phyloP scores from a whole-genome alignment of 805 yeast species.

The Brettanomyces nanus region DNA sequence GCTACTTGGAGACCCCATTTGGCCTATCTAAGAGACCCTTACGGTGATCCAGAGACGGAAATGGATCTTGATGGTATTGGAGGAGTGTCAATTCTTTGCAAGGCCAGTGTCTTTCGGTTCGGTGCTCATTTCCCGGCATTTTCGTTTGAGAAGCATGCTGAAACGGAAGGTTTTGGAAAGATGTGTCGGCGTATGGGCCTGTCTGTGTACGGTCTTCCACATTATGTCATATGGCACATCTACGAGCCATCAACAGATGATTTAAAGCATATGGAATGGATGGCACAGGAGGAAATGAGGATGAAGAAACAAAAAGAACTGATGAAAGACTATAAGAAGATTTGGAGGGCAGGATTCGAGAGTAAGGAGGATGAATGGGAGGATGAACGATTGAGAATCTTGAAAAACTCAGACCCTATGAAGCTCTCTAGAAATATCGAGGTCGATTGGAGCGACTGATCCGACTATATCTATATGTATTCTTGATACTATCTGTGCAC shows the following conservation, averaged over 20 bases:
- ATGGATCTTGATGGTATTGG: conserved; percentile 96
- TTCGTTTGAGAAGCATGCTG: conserved; percentile 93
- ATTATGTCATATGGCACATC: conserved; percentile 93
- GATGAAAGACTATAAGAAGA: conserved; percentile 56
- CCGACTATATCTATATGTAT: neutral
- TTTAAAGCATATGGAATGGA: conserved; percentile 74
- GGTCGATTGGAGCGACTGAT: conserved; percentile 52
- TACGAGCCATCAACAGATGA: conserved; percentile 95
- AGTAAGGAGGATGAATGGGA: conserved; percentile 70
- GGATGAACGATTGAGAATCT: conserved; percentile 57
- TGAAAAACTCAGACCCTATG: conserved; percentile 69
- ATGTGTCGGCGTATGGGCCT: conserved; percentile 81
- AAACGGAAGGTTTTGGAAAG: conserved; percentile 95
- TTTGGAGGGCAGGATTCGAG: conserved; percentile 73
- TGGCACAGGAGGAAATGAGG: conserved; percentile 72
- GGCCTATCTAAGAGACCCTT: conserved; percentile 90
- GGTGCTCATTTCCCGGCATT: conserved; percentile 97
- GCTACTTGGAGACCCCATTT: conserved; percentile 98
- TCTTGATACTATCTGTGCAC: neutral
- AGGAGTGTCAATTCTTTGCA: conserved; percentile 87
- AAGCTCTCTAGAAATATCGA: conserved; percentile 34
- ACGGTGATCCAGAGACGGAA: conserved; percentile 89
- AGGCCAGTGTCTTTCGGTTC: conserved; percentile 74
- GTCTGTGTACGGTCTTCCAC: conserved; percentile 83
- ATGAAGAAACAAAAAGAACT: conserved; percentile 54